Evolutionary conservation across 2,329 filamentous ascomycete species (phyloP).

Genomic region (Xylariaceae sp.): DNA sequence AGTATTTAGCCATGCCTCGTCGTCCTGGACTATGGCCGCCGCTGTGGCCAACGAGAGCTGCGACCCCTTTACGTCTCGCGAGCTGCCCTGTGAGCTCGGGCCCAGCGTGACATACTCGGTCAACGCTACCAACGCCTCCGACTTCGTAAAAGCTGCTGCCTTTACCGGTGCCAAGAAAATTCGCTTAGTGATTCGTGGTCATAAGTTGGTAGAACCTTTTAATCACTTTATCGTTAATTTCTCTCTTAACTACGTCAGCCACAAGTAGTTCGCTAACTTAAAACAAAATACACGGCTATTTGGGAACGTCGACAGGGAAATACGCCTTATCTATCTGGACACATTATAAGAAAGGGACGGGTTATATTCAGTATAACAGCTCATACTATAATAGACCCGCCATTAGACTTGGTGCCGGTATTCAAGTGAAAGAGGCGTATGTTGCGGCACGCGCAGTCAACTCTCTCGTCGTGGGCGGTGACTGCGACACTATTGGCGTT

Average conservation of each 20-base stretch:
- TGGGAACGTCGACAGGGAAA: conserved; percentile 11
- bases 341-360: conserved; percentile 9
- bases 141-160: not conserved
- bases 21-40: conserved; percentile 11
- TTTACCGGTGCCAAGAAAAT: conserved; percentile 5
- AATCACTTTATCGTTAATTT: not conserved
- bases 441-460: not conserved
- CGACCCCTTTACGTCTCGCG: conserved; percentile 1
- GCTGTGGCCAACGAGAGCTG: conserved; percentile 12
- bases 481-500: conserved; percentile 15
- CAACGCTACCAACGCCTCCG: not conserved
- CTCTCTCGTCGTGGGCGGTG: conserved; percentile 4
- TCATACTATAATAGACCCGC: conserved; percentile 10
- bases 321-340: conserved; percentile 21
- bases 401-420: conserved; percentile 13
- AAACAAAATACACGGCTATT: not conserved
- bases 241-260: too few species aligned
- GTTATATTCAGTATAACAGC: not conserved
- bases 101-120: not conserved
- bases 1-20: not conserved
- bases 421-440: conserved; percentile 9
- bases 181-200: conserved; percentile 9
- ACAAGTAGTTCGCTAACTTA: not conserved
- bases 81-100: not conserved
- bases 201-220: conserved; percentile 6